These are phyloP conservation scores for Stevia rebaudiana DNA, from an alignment of 140 eudicot genomes.

Conservation along the genomic window DNA sequence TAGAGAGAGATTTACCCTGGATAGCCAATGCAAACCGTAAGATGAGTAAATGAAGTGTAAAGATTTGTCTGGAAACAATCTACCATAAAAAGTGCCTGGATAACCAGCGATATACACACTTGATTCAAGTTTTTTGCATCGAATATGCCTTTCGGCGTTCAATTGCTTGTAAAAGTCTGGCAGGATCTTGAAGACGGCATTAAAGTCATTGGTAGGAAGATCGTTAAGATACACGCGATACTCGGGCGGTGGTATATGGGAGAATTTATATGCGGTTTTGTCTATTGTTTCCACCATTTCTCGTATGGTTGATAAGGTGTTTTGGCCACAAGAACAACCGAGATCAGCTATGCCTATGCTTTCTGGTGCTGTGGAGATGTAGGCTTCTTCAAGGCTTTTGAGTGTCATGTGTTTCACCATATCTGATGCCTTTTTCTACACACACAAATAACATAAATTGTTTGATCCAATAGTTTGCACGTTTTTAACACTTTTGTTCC, in stretches of 20 bases:
- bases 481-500: no score
- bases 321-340: conserved; percentile 84
- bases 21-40: conserved; percentile 93
- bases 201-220: conserved; percentile 86
- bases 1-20: conserved; percentile 38
- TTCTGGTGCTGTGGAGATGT: conserved; percentile 37
- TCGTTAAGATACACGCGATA: conserved; percentile 68
- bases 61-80: conserved; percentile 65
- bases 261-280: conserved; percentile 20
- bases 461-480: no score
- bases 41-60: conserved; percentile 85
- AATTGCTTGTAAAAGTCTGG: conserved; percentile 52
- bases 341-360: conserved; percentile 85
- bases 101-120: conserved; percentile 65
- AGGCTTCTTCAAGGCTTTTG: conserved; percentile 54
- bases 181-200: conserved; percentile 61
- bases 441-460: background rate
- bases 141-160: conserved; percentile 19
- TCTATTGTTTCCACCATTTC: conserved; percentile 55
- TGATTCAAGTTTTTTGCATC: conserved; percentile 18
- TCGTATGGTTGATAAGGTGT: conserved; percentile 61
- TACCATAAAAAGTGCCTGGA: conserved; percentile 83
- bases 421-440: conserved; percentile 74
- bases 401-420: conserved; percentile 68
- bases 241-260: conserved; percentile 44